A percentile compares a stretch with the other conserved stretches of the same genome.
Conservation (phyloP, 2,329 filamentous ascomycete genomes). For the Ophiostoma angusticollis region DNA sequence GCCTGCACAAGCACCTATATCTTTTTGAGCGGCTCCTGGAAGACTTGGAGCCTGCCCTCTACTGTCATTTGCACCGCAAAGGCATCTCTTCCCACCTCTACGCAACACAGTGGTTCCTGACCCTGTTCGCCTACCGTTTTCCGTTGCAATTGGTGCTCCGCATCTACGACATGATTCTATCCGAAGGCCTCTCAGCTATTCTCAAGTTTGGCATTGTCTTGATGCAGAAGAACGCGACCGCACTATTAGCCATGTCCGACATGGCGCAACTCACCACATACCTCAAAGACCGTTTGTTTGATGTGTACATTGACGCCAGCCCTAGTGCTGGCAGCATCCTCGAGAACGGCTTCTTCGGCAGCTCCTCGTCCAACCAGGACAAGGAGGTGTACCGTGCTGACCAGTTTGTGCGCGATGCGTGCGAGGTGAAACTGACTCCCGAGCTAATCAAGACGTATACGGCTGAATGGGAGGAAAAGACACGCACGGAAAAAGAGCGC, state of each 20-base stretch:
- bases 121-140: conserved; percentile 95
- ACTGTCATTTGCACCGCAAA: conserved; percentile 81
- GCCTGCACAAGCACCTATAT: conserved; percentile 82
- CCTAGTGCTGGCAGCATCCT: conserved; percentile 87
- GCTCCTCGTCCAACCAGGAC: conserved; percentile 74
- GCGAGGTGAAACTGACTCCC: conserved; percentile 70
- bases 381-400: conserved; percentile 95
- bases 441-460: conserved; percentile 73
- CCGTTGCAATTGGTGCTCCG: conserved; percentile 89
- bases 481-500: conserved; percentile 65
- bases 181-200: conserved; percentile 85
- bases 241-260: conserved; percentile 72
- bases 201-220: conserved; percentile 88
- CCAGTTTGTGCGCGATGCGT: conserved; percentile 84
- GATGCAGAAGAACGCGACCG: conserved; percentile 83
- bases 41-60: conserved; percentile 84
- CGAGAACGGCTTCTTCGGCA: conserved; percentile 95
- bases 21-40: conserved; percentile 91
- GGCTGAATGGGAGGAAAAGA: conserved; percentile 84
- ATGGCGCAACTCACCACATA: conserved; percentile 83
- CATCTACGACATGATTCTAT: conserved; percentile 91
- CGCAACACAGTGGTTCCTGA: conserved; percentile 97
- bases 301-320: conserved; percentile 90
- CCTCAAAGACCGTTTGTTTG: conserved; percentile 86
- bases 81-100: conserved; percentile 87